Evolutionary conservation across 2,329 filamentous ascomycete genomes (phyloP), one percentile per base, ranked within the genome.

Genomic region (Acephala macrosclerotiorum): DNA sequence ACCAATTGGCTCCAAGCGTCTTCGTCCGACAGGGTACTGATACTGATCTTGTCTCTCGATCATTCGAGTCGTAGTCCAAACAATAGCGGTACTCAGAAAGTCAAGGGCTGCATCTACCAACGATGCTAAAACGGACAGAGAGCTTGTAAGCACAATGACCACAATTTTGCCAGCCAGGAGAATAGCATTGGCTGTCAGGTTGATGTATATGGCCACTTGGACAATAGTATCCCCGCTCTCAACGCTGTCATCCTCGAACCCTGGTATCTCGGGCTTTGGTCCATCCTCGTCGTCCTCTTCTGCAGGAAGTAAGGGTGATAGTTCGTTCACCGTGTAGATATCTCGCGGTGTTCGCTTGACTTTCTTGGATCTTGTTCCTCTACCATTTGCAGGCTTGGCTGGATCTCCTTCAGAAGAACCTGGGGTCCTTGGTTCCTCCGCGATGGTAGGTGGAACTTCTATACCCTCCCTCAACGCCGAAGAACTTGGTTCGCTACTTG

Each of bases 281-380:
- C 76, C 71, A 62, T 80, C 76, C 3, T 82, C 78, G 3, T 80
- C 77, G 22, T 82, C 80, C 12, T 83, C 79, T 14, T 83, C 82
- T 3, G 81, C 81, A 25, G 83, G 79, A 26, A 49, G 33, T 74
- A 79, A 49, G 0, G 92, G 89, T 1, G 89, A 85, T 56, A 87
- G 86, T 75, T 93, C 91, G 20, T 89, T 88, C 2, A 79, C 75
- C 45, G 91, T 92, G 78, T 97, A 97, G 61, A 97, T 88, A 73
- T 94, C 92, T 75, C 92, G 92, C 0, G 93, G 93, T 0, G 94
- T 97, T 59, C 92, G 87, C 77, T 92, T 92, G 69, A 93, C 82
- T 73, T 86, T 89, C 70, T 82, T 84, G 61, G 67, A 76, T 70
- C 70, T 69, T 20, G 75, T 73, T 45, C 77, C 76, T 20, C 53